phyloP scores from a whole-genome alignment of 305 asterid species.

The Fraxinus angustifolia region DNA sequence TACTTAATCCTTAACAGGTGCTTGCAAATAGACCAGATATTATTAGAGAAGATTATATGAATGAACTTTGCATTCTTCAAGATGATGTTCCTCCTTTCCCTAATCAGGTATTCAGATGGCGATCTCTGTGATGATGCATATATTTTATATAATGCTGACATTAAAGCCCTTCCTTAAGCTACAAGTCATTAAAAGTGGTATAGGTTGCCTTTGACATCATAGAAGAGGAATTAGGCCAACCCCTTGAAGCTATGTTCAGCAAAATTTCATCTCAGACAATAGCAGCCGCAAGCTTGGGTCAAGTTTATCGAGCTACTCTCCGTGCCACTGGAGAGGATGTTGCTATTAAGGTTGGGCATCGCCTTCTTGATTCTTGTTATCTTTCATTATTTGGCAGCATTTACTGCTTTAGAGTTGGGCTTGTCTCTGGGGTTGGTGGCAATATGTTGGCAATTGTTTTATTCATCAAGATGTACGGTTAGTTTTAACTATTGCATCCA shows the following conservation, averaged over 20 bases:
- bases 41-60: conserved; percentile 97
- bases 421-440: background rate
- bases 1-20: conserved; percentile 39
- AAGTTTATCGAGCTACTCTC: conserved; percentile 95
- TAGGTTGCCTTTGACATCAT: conserved; percentile 96
- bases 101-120: conserved; percentile 62
- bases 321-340: conserved; percentile 92
- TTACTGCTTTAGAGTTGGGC: background rate
- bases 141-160: conserved; percentile 20
- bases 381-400: background rate
- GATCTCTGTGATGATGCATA: conserved; percentile 28
- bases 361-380: conserved; percentile 11
- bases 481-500: background rate
- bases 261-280: conserved; percentile 84
- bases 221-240: conserved; percentile 96
- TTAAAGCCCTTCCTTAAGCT: conserved; percentile 31
- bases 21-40: conserved; percentile 99
- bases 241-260: conserved; percentile 96
- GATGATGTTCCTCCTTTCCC: conserved; percentile 98
- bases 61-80: conserved; percentile 97
- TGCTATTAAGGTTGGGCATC: conserved; percentile 79
- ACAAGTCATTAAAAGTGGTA: conserved; percentile 53
- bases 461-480: background rate
- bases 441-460: background rate
- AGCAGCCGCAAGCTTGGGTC: conserved; percentile 99